phyloP scores from a whole-genome alignment of 202 grass and related monocot genomes.

The Digitaria exilis region DNA sequence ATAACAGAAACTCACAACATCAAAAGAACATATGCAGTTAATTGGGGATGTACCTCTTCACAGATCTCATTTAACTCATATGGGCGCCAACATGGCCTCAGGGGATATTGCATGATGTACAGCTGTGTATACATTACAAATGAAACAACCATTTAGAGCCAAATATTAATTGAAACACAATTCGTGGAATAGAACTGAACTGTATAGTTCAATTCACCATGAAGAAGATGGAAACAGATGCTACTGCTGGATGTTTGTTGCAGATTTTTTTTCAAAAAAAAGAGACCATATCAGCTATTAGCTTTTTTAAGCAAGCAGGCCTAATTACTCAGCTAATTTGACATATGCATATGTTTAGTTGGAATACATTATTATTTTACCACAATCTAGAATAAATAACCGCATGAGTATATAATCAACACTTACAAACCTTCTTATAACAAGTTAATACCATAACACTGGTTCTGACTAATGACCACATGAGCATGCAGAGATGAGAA shows the following conservation, averaged over 20 bases:
- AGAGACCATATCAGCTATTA: slow-evolving; percentile 19
- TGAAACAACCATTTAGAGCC: slow-evolving; percentile 3
- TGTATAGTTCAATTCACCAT: neutral
- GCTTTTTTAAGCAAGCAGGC: neutral
- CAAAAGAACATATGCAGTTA: slow-evolving; percentile 2
- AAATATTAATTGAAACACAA: slow-evolving; percentile 3
- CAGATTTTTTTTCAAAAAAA: neutral
- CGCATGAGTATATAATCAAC: neutral
- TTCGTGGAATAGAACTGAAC: neutral
- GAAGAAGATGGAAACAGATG: neutral
- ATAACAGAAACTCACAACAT: neutral
- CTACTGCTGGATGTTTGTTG: neutral
- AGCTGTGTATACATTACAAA: slow-evolving; percentile 58
- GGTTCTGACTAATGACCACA: neutral
- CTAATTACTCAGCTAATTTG: slow-evolving; percentile 7
- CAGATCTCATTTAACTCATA: slow-evolving; percentile 80
- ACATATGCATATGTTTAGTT: neutral
- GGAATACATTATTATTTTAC: neutral
- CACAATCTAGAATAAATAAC: neutral
- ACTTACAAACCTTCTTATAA: neutral
- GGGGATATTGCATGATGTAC: slow-evolving; percentile 84
- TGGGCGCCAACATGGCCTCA: slow-evolving; percentile 83
- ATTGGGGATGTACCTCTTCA: slow-evolving; percentile 55
- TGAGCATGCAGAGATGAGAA: neutral
- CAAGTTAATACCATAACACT: neutral